phyloP scores from a whole-genome alignment of 305 asterid species.

The Striga hermonthica region DNA sequence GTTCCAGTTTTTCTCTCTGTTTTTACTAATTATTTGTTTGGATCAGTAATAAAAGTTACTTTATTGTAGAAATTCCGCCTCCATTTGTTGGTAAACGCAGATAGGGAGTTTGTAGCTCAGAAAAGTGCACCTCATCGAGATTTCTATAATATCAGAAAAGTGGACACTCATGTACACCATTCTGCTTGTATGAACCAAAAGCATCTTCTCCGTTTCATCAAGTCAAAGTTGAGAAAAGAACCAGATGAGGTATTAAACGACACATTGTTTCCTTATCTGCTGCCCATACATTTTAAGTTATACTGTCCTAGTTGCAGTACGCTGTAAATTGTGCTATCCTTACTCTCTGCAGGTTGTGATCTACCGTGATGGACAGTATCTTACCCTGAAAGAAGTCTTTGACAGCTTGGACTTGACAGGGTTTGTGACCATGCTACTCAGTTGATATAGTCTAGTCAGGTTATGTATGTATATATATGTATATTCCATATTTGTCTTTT shows the following conservation, averaged over 20 bases:
- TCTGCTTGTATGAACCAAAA: conserved; percentile 98
- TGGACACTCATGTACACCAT: conserved; percentile 90
- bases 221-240: conserved; percentile 80
- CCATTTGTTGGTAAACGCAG: conserved; percentile 81
- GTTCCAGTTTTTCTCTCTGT: conserved; percentile 28
- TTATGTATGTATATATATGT: too few relatives aligned
- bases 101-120: conserved; percentile 83
- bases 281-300: not conserved
- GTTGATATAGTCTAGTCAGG: not conserved
- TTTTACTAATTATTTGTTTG: conserved; percentile 27
- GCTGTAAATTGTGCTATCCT: conserved; percentile 29
- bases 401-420: conserved; percentile 94
- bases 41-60: conserved; percentile 26
- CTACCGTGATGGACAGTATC: conserved; percentile 90
- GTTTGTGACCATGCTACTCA: conserved; percentile 40
- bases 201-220: conserved; percentile 88
- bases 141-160: conserved; percentile 89
- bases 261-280: conserved; percentile 24
- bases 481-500: conserved; percentile 11
- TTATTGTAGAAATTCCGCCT: conserved; percentile 75
- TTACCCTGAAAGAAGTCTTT: conserved; percentile 90
- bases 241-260: conserved; percentile 76
- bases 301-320: conserved; percentile 19
- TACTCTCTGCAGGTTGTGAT: conserved; percentile 69
- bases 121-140: conserved; percentile 96